These are phyloP conservation scores for Candida lessepsii DNA, from an alignment of 805 yeast species.

Conservation along the genomic window DNA sequence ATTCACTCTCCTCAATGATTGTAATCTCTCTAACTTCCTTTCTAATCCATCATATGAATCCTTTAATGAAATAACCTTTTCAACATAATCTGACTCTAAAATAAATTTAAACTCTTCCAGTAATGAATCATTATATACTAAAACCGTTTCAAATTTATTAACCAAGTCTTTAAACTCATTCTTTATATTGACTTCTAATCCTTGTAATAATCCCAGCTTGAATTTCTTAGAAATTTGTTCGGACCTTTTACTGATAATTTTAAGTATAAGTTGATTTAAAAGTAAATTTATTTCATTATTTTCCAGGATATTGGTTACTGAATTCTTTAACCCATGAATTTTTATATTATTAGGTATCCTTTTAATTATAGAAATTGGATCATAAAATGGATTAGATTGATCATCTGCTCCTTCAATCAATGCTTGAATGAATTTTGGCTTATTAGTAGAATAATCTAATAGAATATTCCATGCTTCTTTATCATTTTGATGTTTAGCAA, in stretches of 20 bases:
- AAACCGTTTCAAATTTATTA: constrained; percentile 28
- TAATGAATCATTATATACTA: constrained; percentile 14
- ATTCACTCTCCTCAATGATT: too few relatives aligned
- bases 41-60: constrained; percentile 5
- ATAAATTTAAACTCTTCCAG: background rate
- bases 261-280: constrained; percentile 54
- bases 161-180: constrained; percentile 20
- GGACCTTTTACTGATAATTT: constrained; percentile 31
- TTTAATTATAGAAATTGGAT: constrained; percentile 67
- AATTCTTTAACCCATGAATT: constrained; percentile 62
- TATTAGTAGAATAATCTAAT: constrained; percentile 64
- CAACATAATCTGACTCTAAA: constrained; percentile 2
- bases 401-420: constrained; percentile 68
- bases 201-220: constrained; percentile 23
- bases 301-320: constrained; percentile 58
- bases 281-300: constrained; percentile 56
- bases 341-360: constrained; percentile 60
- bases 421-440: constrained; percentile 75
- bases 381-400: constrained; percentile 41
- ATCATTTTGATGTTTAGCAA: constrained; percentile 68
- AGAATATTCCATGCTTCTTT: constrained; percentile 78
- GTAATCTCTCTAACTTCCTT: constrained; percentile 10
- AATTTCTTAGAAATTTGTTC: constrained; percentile 25
- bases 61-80: background rate
- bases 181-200: constrained; percentile 25